Evolutionary conservation across 2,329 filamentous ascomycete genomes (phyloP), one percentile per base, ranked within the genome.

Genomic region (Aspergillus sp.): DNA sequence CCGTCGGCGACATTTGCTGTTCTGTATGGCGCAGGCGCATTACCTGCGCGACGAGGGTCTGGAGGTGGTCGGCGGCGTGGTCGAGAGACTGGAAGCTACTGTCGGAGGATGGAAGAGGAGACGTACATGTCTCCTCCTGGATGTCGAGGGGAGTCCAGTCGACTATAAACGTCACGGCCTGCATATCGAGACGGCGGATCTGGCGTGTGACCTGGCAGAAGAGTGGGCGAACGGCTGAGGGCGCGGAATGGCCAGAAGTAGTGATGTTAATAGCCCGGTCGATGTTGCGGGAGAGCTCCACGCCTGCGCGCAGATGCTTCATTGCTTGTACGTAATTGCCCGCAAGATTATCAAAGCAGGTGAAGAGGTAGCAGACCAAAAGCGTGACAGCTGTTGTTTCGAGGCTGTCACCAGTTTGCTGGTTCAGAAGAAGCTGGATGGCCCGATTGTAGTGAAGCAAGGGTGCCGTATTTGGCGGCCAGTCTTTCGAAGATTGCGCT

Each of bases 321-420:
- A 68, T 47, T 56, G 69, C 68, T 59, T 72, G 68, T 46, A 64
- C 56, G 49, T 70, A 47, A 55, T 70, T 65, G 30, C 69, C 67
- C 6, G 62, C 62, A 33, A 73, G 64, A 47, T 71, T 60, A 52
- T 73, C 71, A 54, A 71, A 70, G 60, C 70, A 72, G 55, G 59
- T 68, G 57, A 74, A 72, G 30, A 74, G 68, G 59, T 73, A 73
- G 57, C 70, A 74, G 43, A 70, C 66, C 54, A 74, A 51, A 43
- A 74, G 65, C 4, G 69, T 71, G 49, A 71, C 52, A 35, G 62
- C 64, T 54, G 55, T 70, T 53, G n/a, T 59, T 57, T 65, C 56
- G 44, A 45, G 51, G 45, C 50, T 60, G 45, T 64, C 58, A 38
- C 50, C 44, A 44, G 11, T 52, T 48, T 61, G 13, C 45, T 3